phyloP scores from a whole-genome alignment of 495 filamentous ascomycete species.

The Rostrohypoxylon terebratum region DNA sequence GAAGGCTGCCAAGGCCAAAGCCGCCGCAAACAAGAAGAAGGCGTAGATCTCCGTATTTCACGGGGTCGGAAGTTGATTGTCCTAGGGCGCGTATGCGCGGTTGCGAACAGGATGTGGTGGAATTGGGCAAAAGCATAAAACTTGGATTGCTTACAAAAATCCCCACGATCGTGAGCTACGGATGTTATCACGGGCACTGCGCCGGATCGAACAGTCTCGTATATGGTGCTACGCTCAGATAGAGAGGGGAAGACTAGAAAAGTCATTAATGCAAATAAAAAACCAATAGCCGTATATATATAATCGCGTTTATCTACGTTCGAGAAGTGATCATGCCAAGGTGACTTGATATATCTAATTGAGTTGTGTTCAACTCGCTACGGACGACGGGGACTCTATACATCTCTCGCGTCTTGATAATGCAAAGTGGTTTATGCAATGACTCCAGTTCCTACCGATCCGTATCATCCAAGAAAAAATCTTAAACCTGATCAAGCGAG shows the following conservation, averaged over 20 bases:
- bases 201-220: background rate
- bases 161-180: background rate
- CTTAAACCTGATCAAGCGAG: constrained; percentile 40
- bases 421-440: constrained; percentile 46
- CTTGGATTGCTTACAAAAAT: constrained; percentile 4
- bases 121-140: background rate
- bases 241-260: background rate
- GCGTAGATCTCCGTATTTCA: constrained; percentile 44
- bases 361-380: constrained; percentile 39
- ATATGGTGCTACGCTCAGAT: constrained; percentile 9
- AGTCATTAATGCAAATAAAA: background rate
- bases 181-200: background rate
- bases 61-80: background rate
- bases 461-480: constrained; percentile 25
- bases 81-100: background rate
- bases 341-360: constrained; percentile 48
- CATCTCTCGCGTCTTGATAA: constrained; percentile 40
- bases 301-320: constrained; percentile 12
- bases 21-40: constrained; percentile 77
- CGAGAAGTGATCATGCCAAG: constrained; percentile 15
- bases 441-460: constrained; percentile 44
- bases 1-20: constrained; percentile 93
- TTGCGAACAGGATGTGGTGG: background rate
- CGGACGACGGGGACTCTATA: constrained; percentile 33
- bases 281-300: constrained; percentile 16